A percentile compares a stretch with the other conserved stretches of the same genome.
phyloP scores from a whole-genome alignment of 139 green algal genomes.

The Auxenochlorella protothecoides region DNA sequence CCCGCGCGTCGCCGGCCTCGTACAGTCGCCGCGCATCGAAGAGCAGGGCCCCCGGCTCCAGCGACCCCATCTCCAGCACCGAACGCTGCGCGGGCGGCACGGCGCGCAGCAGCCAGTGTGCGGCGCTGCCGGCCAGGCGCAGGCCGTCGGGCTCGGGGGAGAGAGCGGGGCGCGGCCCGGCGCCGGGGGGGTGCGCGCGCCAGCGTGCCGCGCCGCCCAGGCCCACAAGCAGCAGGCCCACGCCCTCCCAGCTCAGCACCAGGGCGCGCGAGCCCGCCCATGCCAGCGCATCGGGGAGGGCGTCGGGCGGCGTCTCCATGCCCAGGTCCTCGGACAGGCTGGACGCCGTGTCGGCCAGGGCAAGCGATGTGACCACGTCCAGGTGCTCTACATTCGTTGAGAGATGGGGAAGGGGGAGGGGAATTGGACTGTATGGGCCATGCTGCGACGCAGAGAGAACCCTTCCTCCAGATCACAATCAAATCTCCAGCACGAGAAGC shows the following conservation, averaged over 20 bases:
- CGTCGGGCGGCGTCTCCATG: constrained; percentile 24
- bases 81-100: constrained; percentile 36
- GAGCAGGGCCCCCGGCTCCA: constrained; percentile 45
- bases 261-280: constrained; percentile 81
- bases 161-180: not conserved
- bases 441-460: too few relatives aligned
- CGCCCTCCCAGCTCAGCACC: constrained; percentile 54
- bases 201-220: constrained; percentile 14
- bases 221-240: constrained; percentile 29
- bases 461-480: too few relatives aligned
- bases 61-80: constrained; percentile 28
- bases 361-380: too few relatives aligned
- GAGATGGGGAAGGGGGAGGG: too few relatives aligned
- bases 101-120: constrained; percentile 48
- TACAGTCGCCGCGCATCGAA: constrained; percentile 72
- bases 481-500: too few relatives aligned
- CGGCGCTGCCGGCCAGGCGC: constrained; percentile 39
- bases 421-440: too few relatives aligned
- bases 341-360: too few relatives aligned
- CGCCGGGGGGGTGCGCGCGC: constrained; percentile 6
- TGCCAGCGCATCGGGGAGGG: constrained; percentile 41
- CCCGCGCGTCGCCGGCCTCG: constrained; percentile 42
- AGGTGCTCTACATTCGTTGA: too few relatives aligned
- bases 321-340: too few relatives aligned
- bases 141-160: constrained; percentile 53